A percentile compares a stretch with the other conserved stretches of the same genome.
Conservation (phyloP, 2,329 filamentous ascomycete species). For the Penicillium sp. region DNA sequence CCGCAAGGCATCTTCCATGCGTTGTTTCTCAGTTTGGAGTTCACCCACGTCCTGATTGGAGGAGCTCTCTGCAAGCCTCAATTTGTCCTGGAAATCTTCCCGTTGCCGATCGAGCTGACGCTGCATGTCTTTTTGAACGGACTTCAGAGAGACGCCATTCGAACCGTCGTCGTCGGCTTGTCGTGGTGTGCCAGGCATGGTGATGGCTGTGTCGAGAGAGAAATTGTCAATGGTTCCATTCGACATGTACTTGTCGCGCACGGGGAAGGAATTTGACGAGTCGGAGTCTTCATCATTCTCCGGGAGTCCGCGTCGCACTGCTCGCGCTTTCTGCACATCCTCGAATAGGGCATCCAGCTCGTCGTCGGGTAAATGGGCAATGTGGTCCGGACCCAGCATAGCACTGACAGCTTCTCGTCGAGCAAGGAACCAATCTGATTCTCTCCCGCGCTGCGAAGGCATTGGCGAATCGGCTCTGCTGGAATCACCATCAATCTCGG, state of each 20-base stretch:
- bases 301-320: slow-evolving; percentile 72
- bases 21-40: slow-evolving; percentile 76
- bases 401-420: slow-evolving; percentile 90
- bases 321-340: slow-evolving; percentile 85
- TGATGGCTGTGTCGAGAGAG: slow-evolving; percentile 89
- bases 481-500: slow-evolving; percentile 71
- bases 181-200: slow-evolving; percentile 85
- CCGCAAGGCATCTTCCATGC: slow-evolving; percentile 80
- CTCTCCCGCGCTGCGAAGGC: slow-evolving; percentile 65
- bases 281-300: slow-evolving; percentile 77
- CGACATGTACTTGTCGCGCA: slow-evolving; percentile 93
- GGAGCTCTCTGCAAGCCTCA: slow-evolving; percentile 72
- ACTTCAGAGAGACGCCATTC: slow-evolving; percentile 64
- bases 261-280: slow-evolving; percentile 81
- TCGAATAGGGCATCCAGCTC: slow-evolving; percentile 93
- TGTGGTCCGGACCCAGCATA: slow-evolving; percentile 85
- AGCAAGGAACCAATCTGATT: slow-evolving; percentile 94
- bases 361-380: slow-evolving; percentile 86
- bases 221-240: slow-evolving; percentile 95
- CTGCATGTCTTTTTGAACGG: slow-evolving; percentile 81
- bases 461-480: slow-evolving; percentile 80
- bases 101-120: slow-evolving; percentile 79
- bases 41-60: slow-evolving; percentile 76
- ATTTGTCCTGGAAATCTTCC: slow-evolving; percentile 75
- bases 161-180: slow-evolving; percentile 68